A percentile compares a stretch with the other conserved stretches of the same genome.
These are phyloP conservation scores for Basidiobolus meristosporus DNA, from an alignment of 371 early-diverging fungal genomes.

Conservation along the genomic window DNA sequence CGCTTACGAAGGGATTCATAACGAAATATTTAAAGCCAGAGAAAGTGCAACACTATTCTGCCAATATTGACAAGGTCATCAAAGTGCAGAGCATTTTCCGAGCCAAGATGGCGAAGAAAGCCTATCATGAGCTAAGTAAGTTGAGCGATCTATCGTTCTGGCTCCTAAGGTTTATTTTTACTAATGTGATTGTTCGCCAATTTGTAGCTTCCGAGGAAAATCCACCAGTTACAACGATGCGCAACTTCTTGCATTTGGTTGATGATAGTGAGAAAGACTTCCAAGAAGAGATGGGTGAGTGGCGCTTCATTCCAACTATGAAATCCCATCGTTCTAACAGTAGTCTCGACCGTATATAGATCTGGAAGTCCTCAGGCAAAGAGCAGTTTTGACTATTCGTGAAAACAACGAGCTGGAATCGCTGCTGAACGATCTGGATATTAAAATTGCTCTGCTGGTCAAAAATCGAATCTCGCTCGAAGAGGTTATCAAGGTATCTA, in stretches of 20 bases:
- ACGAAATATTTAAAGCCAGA: slow-evolving; percentile 16
- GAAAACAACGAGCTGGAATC: slow-evolving; percentile 74
- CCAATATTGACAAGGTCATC: slow-evolving; percentile 51
- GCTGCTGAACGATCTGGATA: slow-evolving; percentile 75
- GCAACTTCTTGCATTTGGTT: slow-evolving; percentile 72
- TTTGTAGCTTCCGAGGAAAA: slow-evolving; percentile 52
- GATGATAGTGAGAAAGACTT: slow-evolving; percentile 84
- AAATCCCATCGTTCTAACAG: too few species aligned
- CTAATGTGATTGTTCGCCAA: too few species aligned
- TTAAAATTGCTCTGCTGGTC: slow-evolving; percentile 90
- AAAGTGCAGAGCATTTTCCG: slow-evolving; percentile 71
- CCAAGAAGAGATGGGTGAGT: slow-evolving; percentile 82
- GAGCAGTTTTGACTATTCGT: slow-evolving; percentile 69
- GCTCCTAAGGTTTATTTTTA: too few species aligned
- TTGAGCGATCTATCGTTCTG: too few species aligned
- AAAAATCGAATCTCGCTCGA: slow-evolving; percentile 91
- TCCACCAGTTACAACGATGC: slow-evolving; percentile 60
- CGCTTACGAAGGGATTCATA: slow-evolving; percentile 16
- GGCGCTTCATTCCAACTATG: too few species aligned
- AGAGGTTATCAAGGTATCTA: slow-evolving; percentile 56
- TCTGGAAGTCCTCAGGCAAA: slow-evolving; percentile 68
- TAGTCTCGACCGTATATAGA: too few species aligned
- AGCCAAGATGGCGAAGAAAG: slow-evolving; percentile 58
- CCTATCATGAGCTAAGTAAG: slow-evolving; percentile 66
- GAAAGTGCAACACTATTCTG: slow-evolving; percentile 32